Percentiles rank a stretch among this genome's conserved stretches.
Conservation (phyloP, 306 rosid species). For the Elaeagnus macrophylla region DNA sequence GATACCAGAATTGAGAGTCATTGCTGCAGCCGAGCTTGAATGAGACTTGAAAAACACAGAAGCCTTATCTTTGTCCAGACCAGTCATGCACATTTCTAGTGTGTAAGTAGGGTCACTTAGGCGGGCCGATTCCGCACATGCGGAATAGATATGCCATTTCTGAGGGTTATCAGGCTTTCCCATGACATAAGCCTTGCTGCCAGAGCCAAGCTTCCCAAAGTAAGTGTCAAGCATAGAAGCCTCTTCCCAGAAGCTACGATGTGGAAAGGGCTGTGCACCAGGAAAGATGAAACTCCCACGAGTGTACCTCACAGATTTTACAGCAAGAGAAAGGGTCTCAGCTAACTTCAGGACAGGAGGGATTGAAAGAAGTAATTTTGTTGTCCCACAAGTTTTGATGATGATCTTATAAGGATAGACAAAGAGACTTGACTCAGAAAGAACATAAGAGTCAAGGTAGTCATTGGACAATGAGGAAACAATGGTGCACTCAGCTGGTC, state of each 20-base stretch:
- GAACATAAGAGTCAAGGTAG: slow-evolving; percentile 56
- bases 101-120: slow-evolving; percentile 28
- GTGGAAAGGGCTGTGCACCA: slow-evolving; percentile 56
- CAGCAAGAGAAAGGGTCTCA: slow-evolving; percentile 30
- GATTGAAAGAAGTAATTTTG: slow-evolving; percentile 47
- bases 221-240: slow-evolving; percentile 36
- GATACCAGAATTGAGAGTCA: slow-evolving; percentile 55
- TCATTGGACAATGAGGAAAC: slow-evolving; percentile 47
- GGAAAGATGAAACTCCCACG: slow-evolving; percentile 63
- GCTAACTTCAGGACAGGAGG: slow-evolving; percentile 50
- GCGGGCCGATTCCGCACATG: slow-evolving; percentile 28
- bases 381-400: slow-evolving; percentile 69
- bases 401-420: slow-evolving; percentile 52
- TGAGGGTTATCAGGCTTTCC: slow-evolving; percentile 32
- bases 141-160: slow-evolving; percentile 63
- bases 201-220: slow-evolving; percentile 46
- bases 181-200: slow-evolving; percentile 52
- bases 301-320: slow-evolving; percentile 45
- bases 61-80: slow-evolving; percentile 42
- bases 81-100: slow-evolving; percentile 68
- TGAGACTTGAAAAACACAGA: slow-evolving; percentile 40
- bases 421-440: slow-evolving; percentile 60
- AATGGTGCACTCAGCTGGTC: slow-evolving; percentile 63
- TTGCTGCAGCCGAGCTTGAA: slow-evolving; percentile 33
- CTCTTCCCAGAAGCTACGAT: slow-evolving; percentile 53